Evolutionary conservation across 345 rosid genomes (phyloP).

Genomic region (Pelargonium nanum): DNA sequence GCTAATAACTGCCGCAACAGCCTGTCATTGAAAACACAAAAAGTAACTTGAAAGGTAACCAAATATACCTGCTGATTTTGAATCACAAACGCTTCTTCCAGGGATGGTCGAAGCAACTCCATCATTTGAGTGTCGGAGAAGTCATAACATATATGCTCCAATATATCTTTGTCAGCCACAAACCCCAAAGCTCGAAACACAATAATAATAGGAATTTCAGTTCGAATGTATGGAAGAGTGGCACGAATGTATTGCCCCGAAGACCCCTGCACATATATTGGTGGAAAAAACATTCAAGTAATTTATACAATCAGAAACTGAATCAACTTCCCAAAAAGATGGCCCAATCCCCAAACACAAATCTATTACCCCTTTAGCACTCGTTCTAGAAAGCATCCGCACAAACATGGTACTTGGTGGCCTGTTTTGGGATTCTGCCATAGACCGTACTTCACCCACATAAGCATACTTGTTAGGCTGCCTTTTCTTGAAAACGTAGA

Average conservation of each 20-base stretch:
- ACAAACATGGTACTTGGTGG: slow-evolving; percentile 99
- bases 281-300: not conserved
- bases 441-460: slow-evolving; percentile 91
- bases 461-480: slow-evolving; percentile 91
- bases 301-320: not conserved
- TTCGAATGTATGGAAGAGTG: slow-evolving; percentile 91
- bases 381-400: slow-evolving; percentile 93
- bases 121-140: slow-evolving; percentile 90
- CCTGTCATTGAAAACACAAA: too few relatives aligned
- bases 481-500: slow-evolving; percentile 92
- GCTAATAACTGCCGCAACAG: too few relatives aligned
- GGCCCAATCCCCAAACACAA: not conserved
- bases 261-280: slow-evolving; percentile 53
- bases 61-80: slow-evolving; percentile 83
- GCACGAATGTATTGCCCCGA: slow-evolving; percentile 94
- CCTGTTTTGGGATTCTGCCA: slow-evolving; percentile 92
- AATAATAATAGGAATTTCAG: slow-evolving; percentile 94
- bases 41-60: not conserved
- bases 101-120: slow-evolving; percentile 94
- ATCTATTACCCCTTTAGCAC: slow-evolving; percentile 85
- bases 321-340: not conserved
- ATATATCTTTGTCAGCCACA: slow-evolving; percentile 91
- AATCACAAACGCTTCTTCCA: slow-evolving; percentile 96
- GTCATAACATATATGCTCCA: slow-evolving; percentile 91
- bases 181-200: slow-evolving; percentile 95